Evolutionary conservation across 192 early-diverging fungal species (phyloP).

Genomic region (Entomortierella parvispora): DNA sequence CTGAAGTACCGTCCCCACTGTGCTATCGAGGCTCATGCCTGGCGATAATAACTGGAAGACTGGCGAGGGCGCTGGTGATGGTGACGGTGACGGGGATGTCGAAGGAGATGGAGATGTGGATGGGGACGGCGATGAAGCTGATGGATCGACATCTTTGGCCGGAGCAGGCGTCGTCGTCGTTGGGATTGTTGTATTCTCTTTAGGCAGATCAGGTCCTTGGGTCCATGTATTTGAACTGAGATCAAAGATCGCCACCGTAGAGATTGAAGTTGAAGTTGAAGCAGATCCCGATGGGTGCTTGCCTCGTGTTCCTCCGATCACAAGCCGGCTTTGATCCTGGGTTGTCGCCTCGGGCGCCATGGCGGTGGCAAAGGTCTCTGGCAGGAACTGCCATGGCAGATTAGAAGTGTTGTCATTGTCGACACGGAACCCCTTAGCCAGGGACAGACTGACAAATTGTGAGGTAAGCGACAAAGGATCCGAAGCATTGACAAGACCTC

Average conservation of each 20-base stretch:
- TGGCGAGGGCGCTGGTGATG: slow-evolving; percentile 15
- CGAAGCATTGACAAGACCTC: slow-evolving; percentile 18
- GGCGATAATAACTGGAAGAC: neutral
- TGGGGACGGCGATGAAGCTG: too few relatives aligned
- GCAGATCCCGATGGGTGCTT: slow-evolving; percentile 12
- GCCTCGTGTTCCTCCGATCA: slow-evolving; percentile 30
- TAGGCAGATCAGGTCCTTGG: slow-evolving; percentile 9
- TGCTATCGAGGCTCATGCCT: slow-evolving; percentile 18
- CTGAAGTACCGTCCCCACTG: slow-evolving; percentile 12
- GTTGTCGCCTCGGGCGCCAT: slow-evolving; percentile 14
- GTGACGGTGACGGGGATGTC: too few relatives aligned
- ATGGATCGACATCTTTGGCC: too few relatives aligned
- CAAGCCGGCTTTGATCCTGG: slow-evolving; percentile 15
- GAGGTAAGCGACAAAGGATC: slow-evolving; percentile 9
- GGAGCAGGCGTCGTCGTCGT: neutral
- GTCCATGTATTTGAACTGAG: slow-evolving; percentile 4
- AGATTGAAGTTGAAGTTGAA: too few relatives aligned
- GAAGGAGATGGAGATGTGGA: too few relatives aligned
- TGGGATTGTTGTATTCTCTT: neutral
- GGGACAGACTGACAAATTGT: slow-evolving; percentile 21
- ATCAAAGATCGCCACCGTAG: slow-evolving; percentile 24
- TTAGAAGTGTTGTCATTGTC: slow-evolving; percentile 1
- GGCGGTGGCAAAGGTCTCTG: slow-evolving; percentile 18
- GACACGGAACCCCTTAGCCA: slow-evolving; percentile 14
- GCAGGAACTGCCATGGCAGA: slow-evolving; percentile 36